These are phyloP conservation scores for Phytophthora palmivora DNA, from an alignment of 352 stramenopile genomes.

Conservation along the genomic window DNA sequence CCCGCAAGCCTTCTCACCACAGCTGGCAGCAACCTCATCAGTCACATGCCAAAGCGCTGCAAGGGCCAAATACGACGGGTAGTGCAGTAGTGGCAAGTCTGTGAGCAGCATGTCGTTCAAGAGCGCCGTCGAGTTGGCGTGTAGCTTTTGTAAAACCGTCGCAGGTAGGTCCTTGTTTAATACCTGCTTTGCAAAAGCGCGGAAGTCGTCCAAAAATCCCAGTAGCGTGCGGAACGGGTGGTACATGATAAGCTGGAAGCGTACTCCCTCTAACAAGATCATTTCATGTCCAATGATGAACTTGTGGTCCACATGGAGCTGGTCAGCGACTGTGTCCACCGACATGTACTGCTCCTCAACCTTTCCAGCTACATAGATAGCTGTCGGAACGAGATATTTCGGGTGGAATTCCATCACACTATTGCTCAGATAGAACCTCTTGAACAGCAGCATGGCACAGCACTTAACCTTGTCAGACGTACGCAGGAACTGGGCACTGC, in stretches of 20 bases:
- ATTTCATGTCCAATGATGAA: slow-evolving; percentile 91
- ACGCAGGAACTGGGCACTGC: slow-evolving; percentile 80
- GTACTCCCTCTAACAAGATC: slow-evolving; percentile 84
- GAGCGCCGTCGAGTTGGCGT: slow-evolving; percentile 73
- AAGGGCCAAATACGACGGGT: slow-evolving; percentile 77
- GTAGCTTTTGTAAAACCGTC: slow-evolving; percentile 77
- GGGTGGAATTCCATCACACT: slow-evolving; percentile 91
- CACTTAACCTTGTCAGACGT: slow-evolving; percentile 91
- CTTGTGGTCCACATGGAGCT: slow-evolving; percentile 86
- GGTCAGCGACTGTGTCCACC: slow-evolving; percentile 83
- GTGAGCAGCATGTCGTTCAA: slow-evolving; percentile 85
- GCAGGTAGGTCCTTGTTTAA: slow-evolving; percentile 65
- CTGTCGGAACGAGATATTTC: slow-evolving; percentile 85
- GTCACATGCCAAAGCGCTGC: slow-evolving; percentile 63
- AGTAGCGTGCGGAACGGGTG: slow-evolving; percentile 84
- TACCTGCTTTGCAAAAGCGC: slow-evolving; percentile 68
- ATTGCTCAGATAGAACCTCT: slow-evolving; percentile 91
- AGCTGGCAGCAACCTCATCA: slow-evolving; percentile 53
- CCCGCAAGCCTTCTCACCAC: slow-evolving; percentile 36
- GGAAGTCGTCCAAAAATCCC: slow-evolving; percentile 88
- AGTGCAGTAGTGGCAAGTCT: slow-evolving; percentile 67
- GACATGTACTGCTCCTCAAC: slow-evolving; percentile 93
- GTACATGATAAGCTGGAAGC: slow-evolving; percentile 92
- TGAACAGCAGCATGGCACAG: slow-evolving; percentile 86
- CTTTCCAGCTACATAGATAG: slow-evolving; percentile 90